Conservation (phyloP, 495 filamentous ascomycete species). For the Xylaria cubensis region DNA sequence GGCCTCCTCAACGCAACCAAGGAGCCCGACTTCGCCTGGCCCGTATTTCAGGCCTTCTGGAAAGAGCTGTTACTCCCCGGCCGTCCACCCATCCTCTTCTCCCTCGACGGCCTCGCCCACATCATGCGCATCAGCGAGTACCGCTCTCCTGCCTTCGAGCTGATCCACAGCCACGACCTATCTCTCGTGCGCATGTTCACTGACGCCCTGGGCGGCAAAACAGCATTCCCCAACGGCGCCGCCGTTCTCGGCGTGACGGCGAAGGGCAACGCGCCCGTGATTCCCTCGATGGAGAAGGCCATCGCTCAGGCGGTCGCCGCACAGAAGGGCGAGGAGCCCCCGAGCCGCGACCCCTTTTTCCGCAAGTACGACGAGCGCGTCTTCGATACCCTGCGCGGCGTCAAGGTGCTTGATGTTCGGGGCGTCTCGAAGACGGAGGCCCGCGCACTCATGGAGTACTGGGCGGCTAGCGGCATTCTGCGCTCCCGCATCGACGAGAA, state of each 20-base stretch:
- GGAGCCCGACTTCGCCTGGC: conserved; percentile 78
- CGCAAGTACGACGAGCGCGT: conserved; percentile 72
- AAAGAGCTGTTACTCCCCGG: conserved; percentile 69
- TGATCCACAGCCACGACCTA: conserved; percentile 88
- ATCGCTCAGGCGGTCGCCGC: conserved; percentile 60
- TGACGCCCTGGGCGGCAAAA: conserved; percentile 66
- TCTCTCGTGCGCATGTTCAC: conserved; percentile 77
- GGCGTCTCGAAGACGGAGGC: conserved; percentile 79
- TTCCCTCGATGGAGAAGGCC: conserved; percentile 69
- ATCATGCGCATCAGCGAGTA: conserved; percentile 80
- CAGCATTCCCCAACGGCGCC: conserved; percentile 75
- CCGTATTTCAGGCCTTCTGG: conserved; percentile 83
- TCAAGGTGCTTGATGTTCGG: conserved; percentile 57
- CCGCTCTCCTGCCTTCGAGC: conserved; percentile 66
- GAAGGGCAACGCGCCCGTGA: conserved; percentile 65
- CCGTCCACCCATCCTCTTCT: conserved; percentile 80
- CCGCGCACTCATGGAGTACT: conserved; percentile 88
- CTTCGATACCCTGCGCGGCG: conserved; percentile 61
- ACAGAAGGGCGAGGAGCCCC: conserved; percentile 51
- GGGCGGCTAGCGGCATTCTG: conserved; percentile 83
- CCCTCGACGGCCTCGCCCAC: conserved; percentile 78
- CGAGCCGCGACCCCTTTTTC: conserved; percentile 66
- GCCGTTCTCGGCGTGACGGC: conserved; percentile 76
- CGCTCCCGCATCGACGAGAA: conserved; percentile 71
- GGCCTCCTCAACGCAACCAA: conserved; percentile 72